These are phyloP conservation scores for Neurospora sp. DNA, from an alignment of 495 filamentous ascomycete genomes.

Conservation along the genomic window DNA sequence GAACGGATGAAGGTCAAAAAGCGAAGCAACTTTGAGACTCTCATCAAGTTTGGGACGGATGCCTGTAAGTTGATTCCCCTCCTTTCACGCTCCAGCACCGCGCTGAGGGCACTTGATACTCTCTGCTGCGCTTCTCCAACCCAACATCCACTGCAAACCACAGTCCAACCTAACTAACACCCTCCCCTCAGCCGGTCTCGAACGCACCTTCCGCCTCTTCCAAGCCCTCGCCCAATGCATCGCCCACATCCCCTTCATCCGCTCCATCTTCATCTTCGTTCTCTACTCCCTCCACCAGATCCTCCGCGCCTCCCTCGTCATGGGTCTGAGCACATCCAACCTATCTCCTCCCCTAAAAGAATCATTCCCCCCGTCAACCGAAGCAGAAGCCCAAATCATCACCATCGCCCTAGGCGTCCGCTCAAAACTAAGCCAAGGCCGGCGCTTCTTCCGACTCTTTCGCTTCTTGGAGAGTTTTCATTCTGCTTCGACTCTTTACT, in stretches of 20 bases:
- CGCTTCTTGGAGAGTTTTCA: conserved; percentile 52
- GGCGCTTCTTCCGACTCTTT: conserved; percentile 53
- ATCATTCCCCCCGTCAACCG: conserved; percentile 1
- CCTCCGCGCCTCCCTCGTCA: conserved; percentile 5
- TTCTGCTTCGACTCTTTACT: conserved; percentile 28
- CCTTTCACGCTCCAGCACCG: neutral
- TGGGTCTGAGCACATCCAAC: neutral
- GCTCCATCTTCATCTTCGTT: conserved; percentile 10
- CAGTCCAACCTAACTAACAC: conserved; percentile 1
- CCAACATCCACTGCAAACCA: neutral
- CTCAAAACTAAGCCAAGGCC: conserved; percentile 27
- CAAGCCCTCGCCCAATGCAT: conserved; percentile 36
- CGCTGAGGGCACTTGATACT: neutral
- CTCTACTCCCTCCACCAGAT: conserved; percentile 15
- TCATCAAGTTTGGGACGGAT: conserved; percentile 33
- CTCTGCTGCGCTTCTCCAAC: neutral
- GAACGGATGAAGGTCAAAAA: conserved; percentile 2
- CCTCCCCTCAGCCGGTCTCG: conserved; percentile 39
- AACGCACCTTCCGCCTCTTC: conserved; percentile 51
- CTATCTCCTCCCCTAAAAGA: neutral
- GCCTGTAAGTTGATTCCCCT: conserved; percentile 23
- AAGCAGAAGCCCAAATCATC: neutral
- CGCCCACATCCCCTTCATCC: conserved; percentile 35
- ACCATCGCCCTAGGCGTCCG: conserved; percentile 16
- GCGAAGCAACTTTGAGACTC: conserved; percentile 23